Evolutionary conservation across 306 rosid genomes (phyloP).

Genomic region (Albizia julibrissin): DNA sequence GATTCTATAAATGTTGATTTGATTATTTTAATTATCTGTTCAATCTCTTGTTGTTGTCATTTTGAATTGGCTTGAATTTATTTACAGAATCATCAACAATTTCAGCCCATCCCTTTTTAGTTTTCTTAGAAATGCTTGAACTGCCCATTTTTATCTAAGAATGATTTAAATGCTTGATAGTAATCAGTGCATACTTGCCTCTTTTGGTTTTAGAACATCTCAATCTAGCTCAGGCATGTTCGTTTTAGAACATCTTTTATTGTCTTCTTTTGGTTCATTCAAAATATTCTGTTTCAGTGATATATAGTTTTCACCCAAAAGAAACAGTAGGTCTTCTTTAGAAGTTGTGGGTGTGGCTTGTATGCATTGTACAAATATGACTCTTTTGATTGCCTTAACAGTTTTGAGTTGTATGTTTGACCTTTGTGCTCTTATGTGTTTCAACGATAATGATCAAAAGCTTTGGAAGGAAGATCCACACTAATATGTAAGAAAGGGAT

Average conservation of each 20-base stretch:
- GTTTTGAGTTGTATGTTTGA: neutral
- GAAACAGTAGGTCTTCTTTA: neutral
- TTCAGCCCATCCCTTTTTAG: neutral
- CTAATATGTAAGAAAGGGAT: slow-evolving; percentile 1
- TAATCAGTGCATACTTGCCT: neutral
- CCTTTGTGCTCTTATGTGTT: slow-evolving; percentile 5
- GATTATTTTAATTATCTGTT: neutral
- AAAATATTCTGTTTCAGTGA: neutral
- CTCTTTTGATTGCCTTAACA: neutral
- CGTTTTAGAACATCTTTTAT: neutral
- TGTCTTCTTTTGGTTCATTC: neutral
- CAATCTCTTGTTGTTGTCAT: neutral
- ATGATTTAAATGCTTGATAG: neutral
- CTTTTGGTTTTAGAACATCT: too few species aligned
- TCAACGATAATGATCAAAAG: slow-evolving; percentile 2
- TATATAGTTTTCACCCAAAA: neutral
- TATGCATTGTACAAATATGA: neutral
- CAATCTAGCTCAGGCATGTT: slow-evolving; percentile 92
- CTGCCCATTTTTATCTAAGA: neutral
- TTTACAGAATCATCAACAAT: neutral
- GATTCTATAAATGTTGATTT: neutral
- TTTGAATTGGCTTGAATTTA: neutral
- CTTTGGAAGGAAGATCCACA: slow-evolving; percentile 1
- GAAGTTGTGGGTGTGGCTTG: neutral
- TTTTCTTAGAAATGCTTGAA: slow-evolving; percentile 4